These are phyloP conservation scores for Fonsecaea pedrosoi DNA, from an alignment of 2,329 filamentous ascomycete genomes.

Conservation along the genomic window DNA sequence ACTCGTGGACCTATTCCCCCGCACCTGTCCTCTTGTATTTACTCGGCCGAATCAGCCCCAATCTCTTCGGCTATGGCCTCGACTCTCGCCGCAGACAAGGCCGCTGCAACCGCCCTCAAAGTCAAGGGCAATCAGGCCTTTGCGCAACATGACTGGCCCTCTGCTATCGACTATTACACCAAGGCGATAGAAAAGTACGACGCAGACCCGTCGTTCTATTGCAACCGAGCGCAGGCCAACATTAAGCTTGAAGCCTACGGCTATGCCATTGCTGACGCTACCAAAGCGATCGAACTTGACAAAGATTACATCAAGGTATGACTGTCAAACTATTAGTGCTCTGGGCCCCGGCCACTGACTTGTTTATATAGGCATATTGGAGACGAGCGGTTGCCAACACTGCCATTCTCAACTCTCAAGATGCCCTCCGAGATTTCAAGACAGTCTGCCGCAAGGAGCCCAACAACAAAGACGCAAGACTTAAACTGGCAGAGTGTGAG, in stretches of 20 bases:
- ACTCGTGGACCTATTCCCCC: neutral
- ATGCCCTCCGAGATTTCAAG: constrained; percentile 91
- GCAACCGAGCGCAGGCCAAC: constrained; percentile 90
- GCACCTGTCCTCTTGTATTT: constrained; percentile 1
- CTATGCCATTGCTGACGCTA: constrained; percentile 88
- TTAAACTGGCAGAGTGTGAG: constrained; percentile 91
- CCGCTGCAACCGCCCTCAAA: constrained; percentile 83
- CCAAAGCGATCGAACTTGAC: constrained; percentile 88
- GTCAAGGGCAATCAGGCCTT: constrained; percentile 95
- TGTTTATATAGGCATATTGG: constrained; percentile 77
- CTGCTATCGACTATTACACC: constrained; percentile 81
- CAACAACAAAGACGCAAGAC: constrained; percentile 84
- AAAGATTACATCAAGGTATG: constrained; percentile 84
- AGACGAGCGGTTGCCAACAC: constrained; percentile 89
- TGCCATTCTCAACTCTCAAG: constrained; percentile 85
- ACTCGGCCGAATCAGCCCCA: constrained; percentile 7
- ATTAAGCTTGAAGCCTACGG: constrained; percentile 96
- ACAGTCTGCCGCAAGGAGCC: constrained; percentile 87
- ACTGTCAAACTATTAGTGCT: constrained; percentile 22
- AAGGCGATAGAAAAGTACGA: constrained; percentile 86
- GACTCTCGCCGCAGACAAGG: constrained; percentile 54
- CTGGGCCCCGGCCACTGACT: neutral
- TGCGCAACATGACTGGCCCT: constrained; percentile 81
- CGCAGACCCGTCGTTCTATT: constrained; percentile 86
- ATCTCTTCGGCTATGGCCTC: constrained; percentile 40